Evolutionary conservation across 2,329 filamentous ascomycete species (phyloP).

Genomic region (Ophiostoma fasciatum): DNA sequence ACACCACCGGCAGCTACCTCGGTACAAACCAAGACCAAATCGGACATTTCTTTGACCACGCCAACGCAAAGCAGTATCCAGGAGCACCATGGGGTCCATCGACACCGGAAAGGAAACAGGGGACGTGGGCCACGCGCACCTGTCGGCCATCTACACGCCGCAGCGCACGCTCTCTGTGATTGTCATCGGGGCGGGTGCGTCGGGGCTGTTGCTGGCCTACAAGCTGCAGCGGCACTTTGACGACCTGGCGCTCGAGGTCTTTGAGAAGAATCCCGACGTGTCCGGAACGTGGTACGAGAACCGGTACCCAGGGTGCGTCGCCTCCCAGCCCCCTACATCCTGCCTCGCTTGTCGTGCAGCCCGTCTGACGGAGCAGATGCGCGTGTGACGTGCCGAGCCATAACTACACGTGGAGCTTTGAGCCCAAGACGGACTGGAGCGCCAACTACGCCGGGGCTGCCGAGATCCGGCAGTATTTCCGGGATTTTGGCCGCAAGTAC

Average conservation of each 20-base stretch:
- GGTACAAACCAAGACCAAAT: too few relatives aligned
- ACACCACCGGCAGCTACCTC: too few relatives aligned
- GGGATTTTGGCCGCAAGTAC: constrained; percentile 19
- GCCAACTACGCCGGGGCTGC: constrained; percentile 15
- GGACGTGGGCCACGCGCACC: background rate
- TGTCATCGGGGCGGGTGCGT: background rate
- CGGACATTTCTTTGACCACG: background rate
- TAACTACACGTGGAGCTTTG: constrained; percentile 26
- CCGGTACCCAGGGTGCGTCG: constrained; percentile 23
- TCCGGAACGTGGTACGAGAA: constrained; percentile 39
- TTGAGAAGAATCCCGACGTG: constrained; percentile 12
- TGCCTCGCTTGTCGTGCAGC: background rate
- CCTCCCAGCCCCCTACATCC: background rate
- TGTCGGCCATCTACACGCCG: background rate
- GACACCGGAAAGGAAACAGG: background rate
- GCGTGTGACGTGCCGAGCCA: constrained; percentile 36
- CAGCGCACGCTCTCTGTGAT: background rate
- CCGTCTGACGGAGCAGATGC: constrained; percentile 17
- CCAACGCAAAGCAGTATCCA: too few relatives aligned
- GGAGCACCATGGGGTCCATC: background rate
- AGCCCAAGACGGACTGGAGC: constrained; percentile 18
- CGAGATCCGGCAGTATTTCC: constrained; percentile 17
- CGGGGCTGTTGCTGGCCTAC: background rate
- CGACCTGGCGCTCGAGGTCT: background rate
- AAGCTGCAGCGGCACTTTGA: background rate